phyloP scores from a whole-genome alignment of 495 filamentous ascomycete genomes.

The Podospora appendiculata region DNA sequence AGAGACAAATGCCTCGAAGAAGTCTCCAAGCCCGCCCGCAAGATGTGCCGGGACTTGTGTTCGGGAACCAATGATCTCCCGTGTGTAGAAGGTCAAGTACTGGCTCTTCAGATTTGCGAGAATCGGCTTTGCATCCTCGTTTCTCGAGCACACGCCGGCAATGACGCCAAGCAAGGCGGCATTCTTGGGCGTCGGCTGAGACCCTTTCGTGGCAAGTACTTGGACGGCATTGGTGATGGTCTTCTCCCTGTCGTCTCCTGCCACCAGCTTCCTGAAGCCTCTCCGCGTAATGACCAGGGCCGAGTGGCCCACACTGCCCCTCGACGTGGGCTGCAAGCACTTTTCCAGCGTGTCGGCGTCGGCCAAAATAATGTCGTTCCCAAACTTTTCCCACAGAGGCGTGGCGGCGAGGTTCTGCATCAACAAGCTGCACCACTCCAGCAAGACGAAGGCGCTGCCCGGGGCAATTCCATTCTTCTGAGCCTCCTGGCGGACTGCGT shows the following conservation, averaged over 20 bases:
- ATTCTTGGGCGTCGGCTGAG: slow-evolving; percentile 56
- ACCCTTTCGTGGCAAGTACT: slow-evolving; percentile 56
- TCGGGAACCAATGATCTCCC: slow-evolving; percentile 78
- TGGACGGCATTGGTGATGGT: slow-evolving; percentile 56
- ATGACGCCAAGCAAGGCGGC: slow-evolving; percentile 75
- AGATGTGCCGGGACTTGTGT: slow-evolving; percentile 63
- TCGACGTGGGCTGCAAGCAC: slow-evolving; percentile 57
- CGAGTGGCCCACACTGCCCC: slow-evolving; percentile 50
- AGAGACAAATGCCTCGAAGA: slow-evolving; percentile 70
- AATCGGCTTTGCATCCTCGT: slow-evolving; percentile 46
- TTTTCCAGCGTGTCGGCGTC: slow-evolving; percentile 67
- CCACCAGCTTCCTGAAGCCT: slow-evolving; percentile 62
- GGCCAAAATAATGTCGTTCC: slow-evolving; percentile 50
- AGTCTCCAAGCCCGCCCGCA: slow-evolving; percentile 66
- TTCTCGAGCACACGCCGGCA: slow-evolving; percentile 73
- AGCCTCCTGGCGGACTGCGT: slow-evolving; percentile 54
- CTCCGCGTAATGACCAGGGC: slow-evolving; percentile 67
- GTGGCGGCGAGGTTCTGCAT: slow-evolving; percentile 51
- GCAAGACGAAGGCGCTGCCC: slow-evolving; percentile 75
- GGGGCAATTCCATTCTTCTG: slow-evolving; percentile 67
- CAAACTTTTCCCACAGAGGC: slow-evolving; percentile 55
- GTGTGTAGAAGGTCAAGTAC: slow-evolving; percentile 71
- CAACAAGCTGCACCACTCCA: slow-evolving; percentile 79
- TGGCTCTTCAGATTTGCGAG: slow-evolving; percentile 58
- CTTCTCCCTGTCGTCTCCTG: slow-evolving; percentile 47